A percentile compares a stretch with the other conserved stretches of the same genome.
These are phyloP conservation scores for Malbranchea zuffiana DNA, from an alignment of 2,329 filamentous ascomycete genomes.

Conservation along the genomic window DNA sequence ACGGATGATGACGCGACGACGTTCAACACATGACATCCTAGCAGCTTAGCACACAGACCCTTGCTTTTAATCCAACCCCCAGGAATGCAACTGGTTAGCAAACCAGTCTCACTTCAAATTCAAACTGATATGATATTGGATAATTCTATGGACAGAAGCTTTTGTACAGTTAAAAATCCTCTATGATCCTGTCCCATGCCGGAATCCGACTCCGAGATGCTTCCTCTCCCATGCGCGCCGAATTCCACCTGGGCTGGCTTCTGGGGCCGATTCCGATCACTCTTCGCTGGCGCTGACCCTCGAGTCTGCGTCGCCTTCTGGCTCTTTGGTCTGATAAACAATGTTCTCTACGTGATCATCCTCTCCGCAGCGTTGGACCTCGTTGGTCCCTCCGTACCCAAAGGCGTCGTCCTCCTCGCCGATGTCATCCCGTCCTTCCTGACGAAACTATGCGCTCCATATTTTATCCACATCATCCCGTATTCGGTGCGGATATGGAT, in stretches of 20 bases:
- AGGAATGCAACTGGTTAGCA: too few relatives aligned
- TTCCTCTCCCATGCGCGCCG: conserved; percentile 48
- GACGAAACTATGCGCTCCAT: conserved; percentile 79
- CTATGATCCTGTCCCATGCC: not conserved
- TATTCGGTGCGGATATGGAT: conserved; percentile 64
- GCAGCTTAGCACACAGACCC: too few relatives aligned
- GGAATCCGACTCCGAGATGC: conserved; percentile 18
- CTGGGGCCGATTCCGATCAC: conserved; percentile 49
- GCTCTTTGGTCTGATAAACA: conserved; percentile 96
- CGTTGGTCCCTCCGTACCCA: conserved; percentile 74
- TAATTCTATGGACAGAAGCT: too few relatives aligned
- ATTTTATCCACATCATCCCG: conserved; percentile 81
- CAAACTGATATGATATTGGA: too few relatives aligned
- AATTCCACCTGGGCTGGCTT: conserved; percentile 64
- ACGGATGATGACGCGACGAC: too few relatives aligned
- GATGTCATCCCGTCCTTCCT: conserved; percentile 84
- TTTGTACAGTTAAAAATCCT: too few relatives aligned
- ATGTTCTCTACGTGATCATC: conserved; percentile 95
- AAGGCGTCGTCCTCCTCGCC: conserved; percentile 83
- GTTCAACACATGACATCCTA: too few relatives aligned
- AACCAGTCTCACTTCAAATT: too few relatives aligned
- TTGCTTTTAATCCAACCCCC: too few relatives aligned
- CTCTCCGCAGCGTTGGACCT: conserved; percentile 91
- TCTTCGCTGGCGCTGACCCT: conserved; percentile 58
- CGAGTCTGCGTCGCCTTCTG: conserved; percentile 75